A percentile compares a stretch with the other conserved stretches of the same genome.
phyloP scores from a whole-genome alignment of 2,329 filamentous ascomycete genomes.

The Samsoniella hepiali region DNA sequence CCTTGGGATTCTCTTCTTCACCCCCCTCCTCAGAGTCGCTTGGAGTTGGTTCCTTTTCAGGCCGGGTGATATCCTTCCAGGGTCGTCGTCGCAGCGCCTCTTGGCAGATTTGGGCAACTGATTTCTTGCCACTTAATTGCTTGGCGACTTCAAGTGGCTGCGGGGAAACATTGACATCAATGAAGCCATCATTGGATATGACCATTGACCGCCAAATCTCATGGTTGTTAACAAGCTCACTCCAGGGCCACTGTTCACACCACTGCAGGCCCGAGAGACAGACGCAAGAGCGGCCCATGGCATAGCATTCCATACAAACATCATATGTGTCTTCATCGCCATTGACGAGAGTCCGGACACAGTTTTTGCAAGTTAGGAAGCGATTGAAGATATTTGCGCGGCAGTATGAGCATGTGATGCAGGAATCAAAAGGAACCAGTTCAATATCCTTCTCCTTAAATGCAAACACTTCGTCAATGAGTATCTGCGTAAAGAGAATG shows the following conservation, averaged over 20 bases:
- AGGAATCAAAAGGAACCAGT: constrained; percentile 78
- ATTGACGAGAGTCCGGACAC: constrained; percentile 62
- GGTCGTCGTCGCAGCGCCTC: constrained; percentile 77
- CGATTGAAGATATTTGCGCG: constrained; percentile 95
- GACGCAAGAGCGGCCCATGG: constrained; percentile 90
- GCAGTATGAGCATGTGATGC: constrained; percentile 94
- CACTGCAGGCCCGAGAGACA: constrained; percentile 84
- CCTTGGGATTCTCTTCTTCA: constrained; percentile 59
- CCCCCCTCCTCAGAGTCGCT: constrained; percentile 54
- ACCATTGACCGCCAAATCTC: constrained; percentile 80
- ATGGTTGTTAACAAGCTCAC: constrained; percentile 71
- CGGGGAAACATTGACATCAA: constrained; percentile 64
- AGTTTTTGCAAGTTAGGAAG: constrained; percentile 88
- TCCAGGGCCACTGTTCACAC: constrained; percentile 92
- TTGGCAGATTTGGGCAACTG: constrained; percentile 89
- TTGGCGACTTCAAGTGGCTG: constrained; percentile 68
- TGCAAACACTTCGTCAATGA: constrained; percentile 84
- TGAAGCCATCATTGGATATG: constrained; percentile 66
- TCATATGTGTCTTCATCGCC: constrained; percentile 85
- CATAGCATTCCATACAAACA: constrained; percentile 96
- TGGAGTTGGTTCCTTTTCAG: constrained; percentile 45
- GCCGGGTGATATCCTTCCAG: constrained; percentile 75
- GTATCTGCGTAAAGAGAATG: constrained; percentile 69
- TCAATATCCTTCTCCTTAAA: constrained; percentile 70
- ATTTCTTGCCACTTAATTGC: constrained; percentile 66